Base-by-base conservation (phyloP, 2,329 filamentous ascomycete species). In the Sporothrix dimorphospora region DNA sequence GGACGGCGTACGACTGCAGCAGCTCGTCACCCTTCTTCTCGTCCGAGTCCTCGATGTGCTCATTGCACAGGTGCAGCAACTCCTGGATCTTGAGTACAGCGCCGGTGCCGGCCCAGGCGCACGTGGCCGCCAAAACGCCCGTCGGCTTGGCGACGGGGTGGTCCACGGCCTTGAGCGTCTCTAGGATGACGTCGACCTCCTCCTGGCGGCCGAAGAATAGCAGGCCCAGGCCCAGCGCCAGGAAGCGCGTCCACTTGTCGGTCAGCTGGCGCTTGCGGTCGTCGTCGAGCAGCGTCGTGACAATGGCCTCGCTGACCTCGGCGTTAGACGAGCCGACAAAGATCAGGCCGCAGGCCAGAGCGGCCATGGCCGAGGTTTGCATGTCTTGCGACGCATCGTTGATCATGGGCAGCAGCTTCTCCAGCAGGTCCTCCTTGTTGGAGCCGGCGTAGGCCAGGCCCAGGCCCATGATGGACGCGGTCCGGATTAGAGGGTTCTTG, bases 121-220 rank as follows among this genome's bases (percentile, higher is more conserved):
- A 99, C 71, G 98, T 97, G 79, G 97, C 95, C 19, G 94, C 94
- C 74, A 99, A 88, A 6, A 98, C 93, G 0, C 93, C 92, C 1
- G 95, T 97, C n/a, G 96, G 93, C 82, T 96, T 96, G 24, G 94
- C 93, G 90, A 98, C 97, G 30, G 96, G 95, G 80, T 98, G 95
- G 75, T 98, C 94, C 70, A 98, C 94, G 34, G 93, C 96, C 85
- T 98, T 99, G 71, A 99, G 87, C 0, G 96, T 97, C 83, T 99
- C 96, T 42, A 98, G 84, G 76, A 98, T 94, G 72, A 98, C 95
- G 78, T 99, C 96, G n/a, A 98, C 96, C 81, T 98, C 95, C 81
- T 99, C 96, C 82, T 99, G 96, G 75, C 94, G 91, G 51, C 96
- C 96, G 77, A 99, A 98, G 87, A 94, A 99, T 38, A 99, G 86